Base-by-base conservation (phyloP, 345 rosid genomes). In the Ricinus communis region DNA sequence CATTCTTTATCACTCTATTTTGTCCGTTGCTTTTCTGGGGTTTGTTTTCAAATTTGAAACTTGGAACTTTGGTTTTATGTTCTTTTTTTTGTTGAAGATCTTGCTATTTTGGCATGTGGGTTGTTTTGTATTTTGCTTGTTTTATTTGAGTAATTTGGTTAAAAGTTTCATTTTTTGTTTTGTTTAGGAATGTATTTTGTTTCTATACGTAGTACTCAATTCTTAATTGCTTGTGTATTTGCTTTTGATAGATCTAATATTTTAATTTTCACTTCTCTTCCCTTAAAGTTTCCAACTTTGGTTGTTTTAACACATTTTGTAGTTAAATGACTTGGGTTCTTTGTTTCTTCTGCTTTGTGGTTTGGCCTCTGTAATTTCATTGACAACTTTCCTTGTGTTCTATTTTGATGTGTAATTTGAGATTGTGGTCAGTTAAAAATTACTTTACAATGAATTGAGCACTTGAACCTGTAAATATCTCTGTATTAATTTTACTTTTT, bases 81-180 rank as follows among this genome's bases (percentile, higher is more conserved):
- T 2, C 24, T 68, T 45, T 24, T n/a, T n/a, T n/a, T n/a, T n/a
- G n/a, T 65, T 11, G 25, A 69, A 69, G 72, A 76, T 76, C 74
- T 69, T 70, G 65, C 66, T 7, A 62, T 46, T 70, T 74, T 60
- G 11, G 50, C 52, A 55, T 62, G 65, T 46, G 71, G 63, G 59
- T 56, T 50, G 12, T 40, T 62, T 12, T 0, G 33, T 74, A 50
- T 8, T 68, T 68, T 73, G 50, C 69, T 66, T 65, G 15, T 65
- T 66, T 49, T 31, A 38, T 59, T 22, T 24, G 5, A 15, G 47
- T 41, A 43, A 40, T 49, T 19, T 36, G 69, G 33, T 30, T 54
- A 66, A 65, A 73, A 22, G 41, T 58, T 36, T 33, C 59, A n/a
- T 19, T 54, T 54, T 25, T 53, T 40, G 12, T 25, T 54, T 61